Evolutionary conservation across 495 filamentous ascomycete species (phyloP).

Genomic region (Umbilicaria muhlenbergii): DNA sequence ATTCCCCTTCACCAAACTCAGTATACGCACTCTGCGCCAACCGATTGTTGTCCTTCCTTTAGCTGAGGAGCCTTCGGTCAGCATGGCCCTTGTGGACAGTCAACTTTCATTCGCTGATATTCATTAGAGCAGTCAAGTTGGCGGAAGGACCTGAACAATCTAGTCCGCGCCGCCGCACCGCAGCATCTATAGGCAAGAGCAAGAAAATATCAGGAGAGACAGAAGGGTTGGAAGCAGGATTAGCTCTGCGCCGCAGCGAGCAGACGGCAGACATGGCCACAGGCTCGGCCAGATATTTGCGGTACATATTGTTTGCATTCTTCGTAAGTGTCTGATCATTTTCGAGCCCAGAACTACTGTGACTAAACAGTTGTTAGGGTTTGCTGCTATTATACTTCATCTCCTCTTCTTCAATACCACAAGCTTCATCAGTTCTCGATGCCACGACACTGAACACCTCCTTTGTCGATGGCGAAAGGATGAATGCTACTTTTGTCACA

Average conservation of each 20-base stretch:
- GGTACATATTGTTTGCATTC: conserved; percentile 79
- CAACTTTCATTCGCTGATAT: too few species aligned
- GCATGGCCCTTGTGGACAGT: too few species aligned
- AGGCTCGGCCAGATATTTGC: conserved; percentile 53
- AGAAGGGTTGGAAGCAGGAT: conserved; percentile 1
- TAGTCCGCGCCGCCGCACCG: too few species aligned
- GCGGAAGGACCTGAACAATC: too few species aligned
- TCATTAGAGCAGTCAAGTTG: too few species aligned
- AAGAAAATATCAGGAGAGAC: not conserved
- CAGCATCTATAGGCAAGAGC: too few species aligned
- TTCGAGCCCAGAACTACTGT: not conserved
- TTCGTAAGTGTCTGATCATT: conserved; percentile 42
- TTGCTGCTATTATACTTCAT: conserved; percentile 66
- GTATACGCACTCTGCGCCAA: too few species aligned
- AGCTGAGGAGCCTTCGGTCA: too few species aligned
- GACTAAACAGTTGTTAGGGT: conserved; percentile 29
- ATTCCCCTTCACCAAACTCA: too few species aligned
- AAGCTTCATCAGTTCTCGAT: conserved; percentile 12
- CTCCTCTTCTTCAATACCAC: conserved; percentile 46
- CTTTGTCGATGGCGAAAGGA: conserved; percentile 43
- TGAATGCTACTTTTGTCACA: conserved; percentile 96
- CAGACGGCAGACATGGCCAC: conserved; percentile 42
- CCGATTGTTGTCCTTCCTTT: too few species aligned
- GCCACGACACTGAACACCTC: conserved; percentile 13
- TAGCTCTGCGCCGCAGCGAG: conserved; percentile 5